A percentile compares a stretch with the other conserved stretches of the same genome.
Conservation (phyloP, 2,329 filamentous ascomycete genomes). For the Calonectria multiphialidica region DNA sequence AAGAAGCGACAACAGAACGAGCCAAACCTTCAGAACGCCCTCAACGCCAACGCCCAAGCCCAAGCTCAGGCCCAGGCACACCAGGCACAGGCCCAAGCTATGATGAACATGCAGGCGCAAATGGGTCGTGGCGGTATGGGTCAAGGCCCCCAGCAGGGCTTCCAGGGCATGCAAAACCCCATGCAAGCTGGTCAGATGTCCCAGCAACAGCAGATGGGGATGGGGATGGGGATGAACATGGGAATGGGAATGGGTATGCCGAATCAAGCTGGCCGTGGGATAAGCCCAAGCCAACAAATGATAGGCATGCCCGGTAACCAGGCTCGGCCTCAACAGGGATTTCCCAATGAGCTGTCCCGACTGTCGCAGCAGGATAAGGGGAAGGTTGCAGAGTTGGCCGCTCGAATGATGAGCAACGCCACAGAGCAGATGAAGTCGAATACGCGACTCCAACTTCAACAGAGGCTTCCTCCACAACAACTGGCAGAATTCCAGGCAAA, state of each 20-base stretch:
- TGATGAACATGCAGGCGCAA: conserved; percentile 67
- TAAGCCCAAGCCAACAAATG: conserved; percentile 57
- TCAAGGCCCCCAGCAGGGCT: conserved; percentile 64
- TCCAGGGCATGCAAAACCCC: conserved; percentile 69
- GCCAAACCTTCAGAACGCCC: conserved; percentile 60
- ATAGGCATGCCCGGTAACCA: conserved; percentile 53
- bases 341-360: conserved; percentile 51
- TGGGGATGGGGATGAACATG: conserved; percentile 44
- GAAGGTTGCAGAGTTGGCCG: conserved; percentile 60
- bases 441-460: conserved; percentile 46
- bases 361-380: conserved; percentile 58
- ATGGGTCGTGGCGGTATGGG: conserved; percentile 62
- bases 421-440: conserved; percentile 59
- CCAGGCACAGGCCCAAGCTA: conserved; percentile 51
- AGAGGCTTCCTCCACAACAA: conserved; percentile 57
- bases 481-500: conserved; percentile 58
- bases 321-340: conserved; percentile 44
- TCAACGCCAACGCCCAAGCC: conserved; percentile 59
- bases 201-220: conserved; percentile 52
- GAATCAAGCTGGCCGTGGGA: conserved; percentile 53
- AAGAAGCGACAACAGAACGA: conserved; percentile 64
- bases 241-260: conserved; percentile 56
- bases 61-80: conserved; percentile 53
- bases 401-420: conserved; percentile 53
- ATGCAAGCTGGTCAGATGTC: conserved; percentile 68